Evolutionary conservation across 2,329 filamentous ascomycete genomes (phyloP), one percentile per base, ranked within the genome.

Genomic region (Trichoderma asperellum): DNA sequence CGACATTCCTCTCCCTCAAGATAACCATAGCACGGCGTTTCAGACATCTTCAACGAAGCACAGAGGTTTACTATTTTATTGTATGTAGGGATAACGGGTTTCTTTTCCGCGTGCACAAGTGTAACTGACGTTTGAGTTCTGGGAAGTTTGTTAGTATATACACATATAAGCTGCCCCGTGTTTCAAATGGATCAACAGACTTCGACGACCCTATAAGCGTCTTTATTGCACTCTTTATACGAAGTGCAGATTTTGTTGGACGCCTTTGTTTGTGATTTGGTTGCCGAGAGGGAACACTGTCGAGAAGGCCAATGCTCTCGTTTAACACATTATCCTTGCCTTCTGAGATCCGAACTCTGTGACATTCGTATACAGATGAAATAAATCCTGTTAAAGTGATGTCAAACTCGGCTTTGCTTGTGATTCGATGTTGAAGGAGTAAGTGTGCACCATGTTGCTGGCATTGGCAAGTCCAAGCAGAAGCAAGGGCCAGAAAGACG

Each of bases 391-490:
- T 68, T 24, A 76, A 52, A 18, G 75, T 47, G 34, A 76, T 49
- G 2, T 71, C 66, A 24, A 76, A 74, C 10, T 75, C 74, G 0
- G 63, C 10, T 8, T 58, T 69, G 16, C 67, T 72, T 52, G 43
- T 71, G 12, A 61, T 72, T 21, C 68, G 72, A 49, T 77, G 74
- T 18, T 75, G 71, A 5, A 78, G 73, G 1, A 77, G 69, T 4
- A 77, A 58, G 5, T 71, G 73, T 11, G 73, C 72, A 1, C 24
- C 59, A 55, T 77, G 75, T 4, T 75, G 68, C 16, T 52, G 35
- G 34, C 75, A 77, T 8, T 43, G 43, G 43, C 75, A 76, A 4
- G 69, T 70, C 75, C 75, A 78, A 4, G 72, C 68, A 32, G 68
- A 57, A 10, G 71, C 27, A 2, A 77, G 70, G 0, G 72, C 73